Evolutionary conservation across 768 basidiomycete genomes (phyloP).

Genomic region (Boletus subcaerulescens): DNA sequence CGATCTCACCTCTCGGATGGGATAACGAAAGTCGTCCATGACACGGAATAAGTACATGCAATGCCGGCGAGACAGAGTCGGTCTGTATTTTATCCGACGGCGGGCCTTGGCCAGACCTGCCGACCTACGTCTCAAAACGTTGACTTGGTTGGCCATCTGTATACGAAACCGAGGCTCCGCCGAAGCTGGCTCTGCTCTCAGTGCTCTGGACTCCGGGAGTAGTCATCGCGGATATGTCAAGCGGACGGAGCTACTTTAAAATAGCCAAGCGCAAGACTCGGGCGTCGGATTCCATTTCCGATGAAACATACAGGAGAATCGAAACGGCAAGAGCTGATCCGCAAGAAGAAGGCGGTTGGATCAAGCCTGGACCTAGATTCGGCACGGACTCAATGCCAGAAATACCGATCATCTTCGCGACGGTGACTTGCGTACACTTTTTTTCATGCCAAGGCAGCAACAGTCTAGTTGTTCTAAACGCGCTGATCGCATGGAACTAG

Average conservation of each 20-base stretch:
- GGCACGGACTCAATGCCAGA: background rate
- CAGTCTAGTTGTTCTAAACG: background rate
- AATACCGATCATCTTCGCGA: conserved; percentile 11
- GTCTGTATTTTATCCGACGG: too few species aligned
- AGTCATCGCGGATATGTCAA: too few species aligned
- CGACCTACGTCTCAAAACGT: background rate
- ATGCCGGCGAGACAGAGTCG: too few species aligned
- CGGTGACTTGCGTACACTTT: conserved; percentile 7
- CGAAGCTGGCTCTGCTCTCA: background rate
- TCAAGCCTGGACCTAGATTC: conserved; percentile 6
- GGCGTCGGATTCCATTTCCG: conserved; percentile 8
- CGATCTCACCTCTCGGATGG: too few species aligned
- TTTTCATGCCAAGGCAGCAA: background rate
- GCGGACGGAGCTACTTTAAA: too few species aligned
- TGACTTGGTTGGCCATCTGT: background rate
- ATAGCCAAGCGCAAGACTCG: background rate
- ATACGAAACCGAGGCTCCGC: background rate
- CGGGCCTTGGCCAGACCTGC: background rate
- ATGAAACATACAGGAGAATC: conserved; percentile 1
- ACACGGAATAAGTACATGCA: too few species aligned
- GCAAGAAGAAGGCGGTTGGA: conserved; percentile 11
- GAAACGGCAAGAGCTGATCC: background rate
- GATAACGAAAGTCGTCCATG: too few species aligned
- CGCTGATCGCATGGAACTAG: background rate
- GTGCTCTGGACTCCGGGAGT: background rate